Evolutionary conservation across 2,329 filamentous ascomycete genomes (phyloP), one percentile per base, ranked within the genome.

Genomic region (Neoscytalidium dimidiatum): DNA sequence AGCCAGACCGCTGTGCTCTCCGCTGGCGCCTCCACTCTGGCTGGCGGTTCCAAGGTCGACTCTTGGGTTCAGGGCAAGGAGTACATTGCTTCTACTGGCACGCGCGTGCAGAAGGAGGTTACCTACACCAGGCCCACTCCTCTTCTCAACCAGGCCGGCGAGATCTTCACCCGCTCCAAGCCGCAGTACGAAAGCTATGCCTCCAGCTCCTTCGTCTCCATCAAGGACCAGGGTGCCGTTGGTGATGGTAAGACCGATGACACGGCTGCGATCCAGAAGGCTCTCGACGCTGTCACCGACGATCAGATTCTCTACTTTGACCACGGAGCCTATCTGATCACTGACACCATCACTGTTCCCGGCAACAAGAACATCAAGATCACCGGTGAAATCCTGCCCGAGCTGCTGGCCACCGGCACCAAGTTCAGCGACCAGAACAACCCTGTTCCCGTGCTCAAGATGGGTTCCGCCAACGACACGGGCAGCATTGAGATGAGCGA

Each of bases 231-330:
- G 58, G 94, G 95, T 66, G 94, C 92, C 72, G 92, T 88, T 80
- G 95, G 95, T 72, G 94, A 99, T 72, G 95, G 94, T 60, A 78
- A 81, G 28, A 92, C 92, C 0, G 94, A 98, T 71, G 95, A 98
- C 73, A 97, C 94, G 17, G 86, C 84, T 5, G 91, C 90, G 19
- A 90, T 98, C 72, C 93, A 97, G 78, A 85, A 86, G 64, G 84
- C 93, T 58, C 86, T 98, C 69, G 82, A 96, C 77, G 86, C 80
- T 65, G 87, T 87, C 46, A 84, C 84, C 17, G 75, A 85, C 0
- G 87, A 87, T 68, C 82, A 88, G 69, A 80, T 90, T 53, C 81
- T 89, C 19, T 88, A 87, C 77, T 88, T 88, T 71, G 86, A 89
- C 69, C 86, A 89, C 69, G 87, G 87, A 65, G 83, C 85, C 26